These are phyloP conservation scores for Stentor coeruleus DNA, from an alignment of 73 alveolate species.

Conservation along the genomic window DNA sequence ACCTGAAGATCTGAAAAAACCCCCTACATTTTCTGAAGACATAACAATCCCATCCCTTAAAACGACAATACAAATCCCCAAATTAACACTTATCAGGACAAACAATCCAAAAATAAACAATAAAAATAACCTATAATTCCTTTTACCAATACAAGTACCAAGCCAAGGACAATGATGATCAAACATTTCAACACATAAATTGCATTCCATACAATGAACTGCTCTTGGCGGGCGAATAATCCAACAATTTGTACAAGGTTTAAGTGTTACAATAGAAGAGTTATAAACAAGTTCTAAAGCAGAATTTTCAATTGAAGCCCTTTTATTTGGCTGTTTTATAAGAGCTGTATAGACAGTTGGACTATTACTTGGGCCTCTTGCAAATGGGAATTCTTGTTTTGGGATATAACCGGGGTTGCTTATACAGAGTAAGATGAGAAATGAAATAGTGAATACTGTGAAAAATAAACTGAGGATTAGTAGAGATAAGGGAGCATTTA, in stretches of 20 bases:
- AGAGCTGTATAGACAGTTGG: neutral
- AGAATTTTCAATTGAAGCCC: too few relatives aligned
- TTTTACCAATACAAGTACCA: constrained; percentile 18
- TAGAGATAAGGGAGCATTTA: too few relatives aligned
- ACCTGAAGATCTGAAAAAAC: too few relatives aligned
- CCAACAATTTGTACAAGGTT: constrained; percentile 52
- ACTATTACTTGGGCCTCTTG: neutral
- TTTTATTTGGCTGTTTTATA: neutral
- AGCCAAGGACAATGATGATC: constrained; percentile 32
- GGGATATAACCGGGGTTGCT: constrained; percentile 28
- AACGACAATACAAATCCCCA: too few relatives aligned
- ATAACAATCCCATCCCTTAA: too few relatives aligned
- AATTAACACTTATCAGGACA: too few relatives aligned
- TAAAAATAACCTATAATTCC: constrained; percentile 26
- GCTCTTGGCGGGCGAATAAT: constrained; percentile 21
- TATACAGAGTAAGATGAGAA: neutral
- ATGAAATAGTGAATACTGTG: neutral
- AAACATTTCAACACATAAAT: constrained; percentile 1
- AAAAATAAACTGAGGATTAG: too few relatives aligned
- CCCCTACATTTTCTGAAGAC: too few relatives aligned
- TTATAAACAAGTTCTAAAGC: too few relatives aligned
- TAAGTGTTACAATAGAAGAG: too few relatives aligned
- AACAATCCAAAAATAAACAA: too few relatives aligned
- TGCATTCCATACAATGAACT: constrained; percentile 5
- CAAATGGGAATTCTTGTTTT: constrained; percentile 24